Percentiles rank a stretch among this genome's conserved stretches.
Evolutionary conservation across 2,329 filamentous ascomycete genomes (phyloP).

Genomic region (Pseudogymnoascus sp.): DNA sequence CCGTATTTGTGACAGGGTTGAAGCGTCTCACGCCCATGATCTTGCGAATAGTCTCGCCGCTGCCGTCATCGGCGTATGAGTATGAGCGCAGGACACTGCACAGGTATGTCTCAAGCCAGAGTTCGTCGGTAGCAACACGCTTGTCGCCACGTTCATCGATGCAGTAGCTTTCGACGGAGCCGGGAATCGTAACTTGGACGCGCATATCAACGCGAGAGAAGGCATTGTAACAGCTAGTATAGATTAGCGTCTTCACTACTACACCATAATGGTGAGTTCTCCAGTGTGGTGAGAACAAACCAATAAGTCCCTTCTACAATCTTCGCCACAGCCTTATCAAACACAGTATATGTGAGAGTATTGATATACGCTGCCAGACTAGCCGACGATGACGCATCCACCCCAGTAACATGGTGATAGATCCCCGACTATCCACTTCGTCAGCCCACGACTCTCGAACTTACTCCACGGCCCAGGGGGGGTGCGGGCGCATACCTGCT

Average conservation of each 20-base stretch:
- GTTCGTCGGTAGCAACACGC: constrained; percentile 80
- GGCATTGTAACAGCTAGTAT: constrained; percentile 82
- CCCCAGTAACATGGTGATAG: constrained; percentile 95
- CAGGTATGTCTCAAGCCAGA: constrained; percentile 96
- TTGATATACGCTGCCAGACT: constrained; percentile 98
- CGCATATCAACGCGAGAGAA: constrained; percentile 98
- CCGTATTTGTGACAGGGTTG: constrained; percentile 97
- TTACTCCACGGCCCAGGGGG: neutral
- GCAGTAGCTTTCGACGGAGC: constrained; percentile 93
- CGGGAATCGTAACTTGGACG: constrained; percentile 93
- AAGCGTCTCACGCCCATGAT: constrained; percentile 96
- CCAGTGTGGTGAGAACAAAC: constrained; percentile 38
- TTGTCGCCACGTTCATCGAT: constrained; percentile 96
- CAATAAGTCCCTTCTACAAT: constrained; percentile 93
- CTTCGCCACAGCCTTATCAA: constrained; percentile 68
- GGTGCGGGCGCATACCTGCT: constrained; percentile 38
- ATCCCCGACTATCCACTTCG: constrained; percentile 63
- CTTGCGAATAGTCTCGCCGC: constrained; percentile 88
- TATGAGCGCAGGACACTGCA: constrained; percentile 92
- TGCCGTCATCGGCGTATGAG: constrained; percentile 92
- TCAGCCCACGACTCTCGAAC: neutral
- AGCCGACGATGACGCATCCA: constrained; percentile 94
- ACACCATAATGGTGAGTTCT: neutral
- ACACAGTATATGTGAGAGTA: constrained; percentile 84
- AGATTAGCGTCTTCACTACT: constrained; percentile 21